A percentile compares a stretch with the other conserved stretches of the same genome.
Evolutionary conservation across 2,329 filamentous ascomycete genomes (phyloP).

Genomic region (Botrytis hyacinthi): DNA sequence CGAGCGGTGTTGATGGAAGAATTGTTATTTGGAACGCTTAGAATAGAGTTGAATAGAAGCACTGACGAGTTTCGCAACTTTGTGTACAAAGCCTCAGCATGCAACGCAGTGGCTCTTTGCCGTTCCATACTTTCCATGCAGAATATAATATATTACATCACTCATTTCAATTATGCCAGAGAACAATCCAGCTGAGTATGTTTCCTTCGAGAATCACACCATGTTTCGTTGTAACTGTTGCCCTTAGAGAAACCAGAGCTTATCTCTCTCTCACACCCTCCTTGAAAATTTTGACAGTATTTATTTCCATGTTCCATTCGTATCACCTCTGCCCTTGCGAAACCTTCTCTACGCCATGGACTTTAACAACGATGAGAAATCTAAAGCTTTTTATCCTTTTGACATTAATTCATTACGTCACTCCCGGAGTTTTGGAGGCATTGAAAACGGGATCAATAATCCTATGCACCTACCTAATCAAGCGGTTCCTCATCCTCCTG

Average conservation of each 20-base stretch:
- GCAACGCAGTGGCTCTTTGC: slow-evolving; percentile 10
- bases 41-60: slow-evolving; percentile 28
- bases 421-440: slow-evolving; percentile 17
- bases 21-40: slow-evolving; percentile 75
- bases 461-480: slow-evolving; percentile 1
- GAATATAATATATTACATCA: not conserved
- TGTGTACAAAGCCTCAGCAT: not conserved
- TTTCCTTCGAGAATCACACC: slow-evolving; percentile 10
- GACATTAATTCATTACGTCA: not conserved
- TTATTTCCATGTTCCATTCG: not conserved
- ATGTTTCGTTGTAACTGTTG: not conserved
- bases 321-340: not conserved
- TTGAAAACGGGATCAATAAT: slow-evolving; percentile 20
- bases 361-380: not conserved
- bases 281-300: not conserved
- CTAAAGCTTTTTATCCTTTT: not conserved
- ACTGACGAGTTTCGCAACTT: slow-evolving; percentile 19
- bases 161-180: slow-evolving; percentile 15
- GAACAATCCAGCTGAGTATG: slow-evolving; percentile 19
- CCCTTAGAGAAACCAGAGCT: not conserved
- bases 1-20: slow-evolving; percentile 79
- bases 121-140: slow-evolving; percentile 5
- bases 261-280: not conserved
- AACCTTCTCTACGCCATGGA: not conserved
- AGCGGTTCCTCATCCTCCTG: not conserved